Base-by-base conservation (phyloP, 192 early-diverging fungal genomes). In the Umbelopsis isabellina region DNA sequence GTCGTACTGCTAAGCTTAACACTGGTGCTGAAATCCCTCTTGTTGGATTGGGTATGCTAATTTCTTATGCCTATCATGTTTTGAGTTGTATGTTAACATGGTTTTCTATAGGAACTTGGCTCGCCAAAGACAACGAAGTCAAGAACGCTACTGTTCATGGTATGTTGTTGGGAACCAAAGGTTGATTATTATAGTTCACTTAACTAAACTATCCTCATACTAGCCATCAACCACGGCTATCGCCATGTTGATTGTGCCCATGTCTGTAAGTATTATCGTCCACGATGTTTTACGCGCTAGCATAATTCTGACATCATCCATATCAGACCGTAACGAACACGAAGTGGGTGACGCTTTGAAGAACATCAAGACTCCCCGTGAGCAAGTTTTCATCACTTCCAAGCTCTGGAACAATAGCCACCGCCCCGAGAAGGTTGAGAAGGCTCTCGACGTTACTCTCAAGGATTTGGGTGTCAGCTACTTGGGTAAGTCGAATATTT, bases 381-480 rank as follows among this genome's bases (percentile, higher is more conserved):
- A 89, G 65, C 75, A 91, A 10, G 65, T 93, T 7, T 92, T 89
- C 65, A 81, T 91, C 20, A 88, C 87, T 0, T 88, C 89, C 68
- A 90, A 91, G 79, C n/a, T 76, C 20, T 72, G 70, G 70, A 47
- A 76, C 16, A 72, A 65, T 16, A 71, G 73, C 35, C 90, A 93
- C 58, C 83, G 84, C 0, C 83, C 88, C 12, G 81, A 90, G 66
- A 76, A 88, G 37, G 90, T 96, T 0, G 66, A 72, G 7, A 76
- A 76, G 23, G 91, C 89, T 0, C 72, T 91, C 3, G 82, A 90
- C 67, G 74, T 76, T 12, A 90, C 93, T 3, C 83, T 95, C 15
- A 70, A 80, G 35, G 87, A 92, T 73, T 83, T 95, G 11, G 80
- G 84, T 47, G 67, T 92, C 35, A 84, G 89, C 30, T 94, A 97